These are phyloP conservation scores for Geosmithia flava DNA, from an alignment of 2,329 filamentous ascomycete species.

Conservation along the genomic window DNA sequence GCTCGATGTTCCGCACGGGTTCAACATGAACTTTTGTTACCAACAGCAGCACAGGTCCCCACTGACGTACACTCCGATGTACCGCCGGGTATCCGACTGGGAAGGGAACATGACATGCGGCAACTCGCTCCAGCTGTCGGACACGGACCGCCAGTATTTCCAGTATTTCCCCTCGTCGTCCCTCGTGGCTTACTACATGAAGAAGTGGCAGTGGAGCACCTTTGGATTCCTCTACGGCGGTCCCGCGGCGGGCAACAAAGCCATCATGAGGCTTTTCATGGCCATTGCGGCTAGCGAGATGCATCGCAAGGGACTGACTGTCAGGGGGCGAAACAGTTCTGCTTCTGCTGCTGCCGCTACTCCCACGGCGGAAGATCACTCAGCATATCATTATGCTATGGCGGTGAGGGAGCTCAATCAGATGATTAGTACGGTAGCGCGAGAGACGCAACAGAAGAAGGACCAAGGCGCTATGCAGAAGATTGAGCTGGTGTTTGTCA, in stretches of 20 bases:
- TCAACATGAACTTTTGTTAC: too few species aligned
- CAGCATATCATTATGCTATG: not conserved
- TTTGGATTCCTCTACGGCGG: not conserved
- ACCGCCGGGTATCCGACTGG: not conserved
- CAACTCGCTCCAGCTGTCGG: not conserved
- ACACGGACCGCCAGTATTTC: not conserved
- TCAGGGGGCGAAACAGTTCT: too few species aligned
- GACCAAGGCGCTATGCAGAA: not conserved
- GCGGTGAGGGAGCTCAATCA: too few species aligned
- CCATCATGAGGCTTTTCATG: not conserved
- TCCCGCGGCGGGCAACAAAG: not conserved
- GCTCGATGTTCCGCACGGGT: too few species aligned
- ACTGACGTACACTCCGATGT: not conserved
- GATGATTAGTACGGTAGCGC: too few species aligned
- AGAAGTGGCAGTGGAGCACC: not conserved
- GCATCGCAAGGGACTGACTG: not conserved
- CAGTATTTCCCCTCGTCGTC: not conserved
- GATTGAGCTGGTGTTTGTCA: not conserved
- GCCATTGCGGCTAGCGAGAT: not conserved
- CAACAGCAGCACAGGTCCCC: too few species aligned
- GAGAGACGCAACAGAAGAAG: not conserved
- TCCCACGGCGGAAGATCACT: not conserved
- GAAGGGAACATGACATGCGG: too few species aligned
- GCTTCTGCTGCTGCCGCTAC: too few species aligned
- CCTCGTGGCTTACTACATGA: not conserved